Evolutionary conservation across 805 yeast genomes (phyloP).

Genomic region (Blastobotrys terrestris): DNA sequence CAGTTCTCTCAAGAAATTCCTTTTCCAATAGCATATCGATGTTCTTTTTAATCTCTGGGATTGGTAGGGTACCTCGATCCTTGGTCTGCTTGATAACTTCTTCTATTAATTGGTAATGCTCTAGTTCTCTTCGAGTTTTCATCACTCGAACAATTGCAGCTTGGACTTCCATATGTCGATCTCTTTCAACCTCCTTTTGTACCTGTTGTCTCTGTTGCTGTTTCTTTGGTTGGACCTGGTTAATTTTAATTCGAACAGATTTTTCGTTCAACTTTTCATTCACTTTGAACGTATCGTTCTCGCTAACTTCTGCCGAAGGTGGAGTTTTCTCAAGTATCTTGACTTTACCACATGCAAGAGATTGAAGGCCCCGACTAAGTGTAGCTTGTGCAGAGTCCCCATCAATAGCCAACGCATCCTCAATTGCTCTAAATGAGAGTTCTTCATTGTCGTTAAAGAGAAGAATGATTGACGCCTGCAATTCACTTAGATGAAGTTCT

Average conservation of each 20-base stretch:
- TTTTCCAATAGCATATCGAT: constrained; percentile 27
- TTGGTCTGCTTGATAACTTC: constrained; percentile 25
- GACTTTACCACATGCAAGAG: constrained; percentile 23
- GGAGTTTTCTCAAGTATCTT: constrained; percentile 22
- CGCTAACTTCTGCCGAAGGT: constrained; percentile 14
- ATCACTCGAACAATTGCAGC: constrained; percentile 30
- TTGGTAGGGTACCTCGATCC: constrained; percentile 25
- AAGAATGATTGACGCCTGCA: constrained; percentile 27
- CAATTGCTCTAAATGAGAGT: constrained; percentile 17
- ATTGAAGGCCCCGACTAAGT: constrained; percentile 21
- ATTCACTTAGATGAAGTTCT: constrained; percentile 23
- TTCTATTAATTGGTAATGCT: constrained; percentile 26
- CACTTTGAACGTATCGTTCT: constrained; percentile 21
- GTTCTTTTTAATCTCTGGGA: constrained; percentile 26
- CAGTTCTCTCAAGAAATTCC: constrained; percentile 24
- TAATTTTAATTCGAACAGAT: constrained; percentile 22
- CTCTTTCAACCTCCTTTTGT: constrained; percentile 23
- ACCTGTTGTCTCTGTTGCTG: constrained; percentile 19
- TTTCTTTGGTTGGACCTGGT: constrained; percentile 22
- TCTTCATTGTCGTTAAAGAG: constrained; percentile 20
- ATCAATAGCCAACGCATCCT: constrained; percentile 18
- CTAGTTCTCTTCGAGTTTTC: constrained; percentile 24
- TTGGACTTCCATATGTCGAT: constrained; percentile 29
- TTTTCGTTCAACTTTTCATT: constrained; percentile 22
- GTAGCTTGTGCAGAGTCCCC: constrained; percentile 6